A percentile compares a stretch with the other conserved stretches of the same genome.
phyloP scores from a whole-genome alignment of 257 asterid genomes.

The Forsythia viridissima region DNA sequence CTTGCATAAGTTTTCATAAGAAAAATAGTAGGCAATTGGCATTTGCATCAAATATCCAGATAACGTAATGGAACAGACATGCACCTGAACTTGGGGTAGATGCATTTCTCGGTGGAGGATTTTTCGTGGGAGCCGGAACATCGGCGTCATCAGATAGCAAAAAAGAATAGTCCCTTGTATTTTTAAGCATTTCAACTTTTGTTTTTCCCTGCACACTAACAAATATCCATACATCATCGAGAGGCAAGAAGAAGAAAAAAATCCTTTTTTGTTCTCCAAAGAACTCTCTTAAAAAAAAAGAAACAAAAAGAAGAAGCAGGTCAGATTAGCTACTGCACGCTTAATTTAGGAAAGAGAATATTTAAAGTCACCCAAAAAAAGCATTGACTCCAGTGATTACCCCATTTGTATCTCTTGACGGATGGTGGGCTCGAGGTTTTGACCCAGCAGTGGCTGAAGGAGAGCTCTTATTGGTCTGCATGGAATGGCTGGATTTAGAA shows the following conservation, averaged over 20 bases:
- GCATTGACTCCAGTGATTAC: conserved; percentile 34
- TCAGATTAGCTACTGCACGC: background rate
- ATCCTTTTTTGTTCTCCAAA: background rate
- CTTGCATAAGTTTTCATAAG: conserved; percentile 68
- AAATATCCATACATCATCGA: conserved; percentile 16
- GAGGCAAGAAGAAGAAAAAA: background rate
- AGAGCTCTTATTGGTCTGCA: conserved; percentile 59
- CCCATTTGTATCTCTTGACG: conserved; percentile 54
- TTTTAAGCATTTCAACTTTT: conserved; percentile 71
- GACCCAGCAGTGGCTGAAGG: conserved; percentile 43
- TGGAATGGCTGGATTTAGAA: conserved; percentile 30
- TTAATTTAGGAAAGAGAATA: background rate
- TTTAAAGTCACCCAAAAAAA: background rate
- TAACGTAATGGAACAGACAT: conserved; percentile 31
- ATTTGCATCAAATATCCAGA: conserved; percentile 30
- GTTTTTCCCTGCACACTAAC: conserved; percentile 51
- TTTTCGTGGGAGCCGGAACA: conserved; percentile 55
- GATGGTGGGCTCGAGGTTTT: conserved; percentile 42
- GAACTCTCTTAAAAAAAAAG: background rate
- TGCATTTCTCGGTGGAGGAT: conserved; percentile 45
- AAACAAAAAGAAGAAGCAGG: background rate
- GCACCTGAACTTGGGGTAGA: conserved; percentile 70
- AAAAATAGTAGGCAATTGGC: conserved; percentile 34
- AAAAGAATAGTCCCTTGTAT: conserved; percentile 90
- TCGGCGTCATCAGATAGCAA: conserved; percentile 79